Percentiles rank a stretch among this genome's conserved stretches.
These are phyloP conservation scores for Diophrys appendiculata DNA, from an alignment of 73 alveolate genomes.

Conservation along the genomic window DNA sequence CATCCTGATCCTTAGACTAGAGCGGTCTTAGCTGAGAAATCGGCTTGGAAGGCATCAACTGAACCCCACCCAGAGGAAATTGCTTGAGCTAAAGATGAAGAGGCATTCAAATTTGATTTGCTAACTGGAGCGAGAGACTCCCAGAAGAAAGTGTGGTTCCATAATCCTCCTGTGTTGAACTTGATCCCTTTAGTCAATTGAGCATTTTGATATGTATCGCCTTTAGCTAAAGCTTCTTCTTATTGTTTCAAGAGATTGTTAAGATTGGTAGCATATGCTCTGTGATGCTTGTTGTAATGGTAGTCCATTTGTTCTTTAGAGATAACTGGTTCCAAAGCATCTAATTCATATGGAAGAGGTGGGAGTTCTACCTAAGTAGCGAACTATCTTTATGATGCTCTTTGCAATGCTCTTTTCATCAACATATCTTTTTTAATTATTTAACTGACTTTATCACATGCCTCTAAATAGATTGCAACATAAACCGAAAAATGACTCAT, in stretches of 20 bases:
- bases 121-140: constrained; percentile 81
- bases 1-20: constrained; percentile 92
- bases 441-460: no score
- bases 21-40: constrained; percentile 79
- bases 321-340: constrained; percentile 81
- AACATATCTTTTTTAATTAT: no score
- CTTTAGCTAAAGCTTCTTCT: constrained; percentile 76
- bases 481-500: no score
- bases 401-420: no score
- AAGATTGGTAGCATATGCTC: constrained; percentile 77
- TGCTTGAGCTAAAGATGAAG: constrained; percentile 59
- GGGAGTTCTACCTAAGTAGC: constrained; percentile 20
- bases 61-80: constrained; percentile 81
- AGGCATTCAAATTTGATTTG: constrained; percentile 75
- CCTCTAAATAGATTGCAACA: no score
- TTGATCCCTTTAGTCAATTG: constrained; percentile 59
- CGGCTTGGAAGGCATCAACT: constrained; percentile 71
- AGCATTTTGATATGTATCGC: constrained; percentile 65
- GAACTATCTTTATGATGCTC: no score
- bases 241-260: constrained; percentile 69
- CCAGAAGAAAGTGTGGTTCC: constrained; percentile 91
- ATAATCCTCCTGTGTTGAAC: constrained; percentile 87
- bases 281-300: constrained; percentile 90
- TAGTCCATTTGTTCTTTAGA: constrained; percentile 72
- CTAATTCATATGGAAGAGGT: constrained; percentile 51